Percentiles rank a stretch among this genome's conserved stretches.
Evolutionary conservation across 108 stramenopile genomes (phyloP).

Genomic region (Fragilaria radians): DNA sequence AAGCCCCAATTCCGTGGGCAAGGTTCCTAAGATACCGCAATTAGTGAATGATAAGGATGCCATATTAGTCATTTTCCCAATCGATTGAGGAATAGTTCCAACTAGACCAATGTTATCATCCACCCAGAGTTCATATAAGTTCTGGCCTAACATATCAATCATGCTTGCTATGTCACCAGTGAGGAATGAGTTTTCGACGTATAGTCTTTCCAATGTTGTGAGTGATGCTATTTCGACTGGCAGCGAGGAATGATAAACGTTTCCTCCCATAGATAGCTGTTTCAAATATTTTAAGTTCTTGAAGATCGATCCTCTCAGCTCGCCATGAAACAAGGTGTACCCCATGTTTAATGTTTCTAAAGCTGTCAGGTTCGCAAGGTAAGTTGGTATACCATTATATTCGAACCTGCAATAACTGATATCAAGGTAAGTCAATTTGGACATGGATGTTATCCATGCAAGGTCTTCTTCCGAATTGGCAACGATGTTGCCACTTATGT

Average conservation of each 20-base stretch:
- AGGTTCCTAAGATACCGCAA: not conserved
- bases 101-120: constrained; percentile 26
- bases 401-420: not conserved
- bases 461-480: constrained; percentile 12
- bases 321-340: not conserved
- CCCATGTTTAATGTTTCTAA: not conserved
- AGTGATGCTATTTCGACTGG: constrained; percentile 18
- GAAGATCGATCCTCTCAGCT: not conserved
- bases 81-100: constrained; percentile 7
- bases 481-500: not conserved
- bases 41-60: not conserved
- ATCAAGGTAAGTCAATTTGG: constrained; percentile 5
- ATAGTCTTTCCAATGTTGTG: constrained; percentile 30
- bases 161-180: constrained; percentile 27
- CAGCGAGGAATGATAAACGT: constrained; percentile 13
- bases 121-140: constrained; percentile 20
- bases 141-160: constrained; percentile 12
- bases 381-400: constrained; percentile 10
- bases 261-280: constrained; percentile 29
- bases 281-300: constrained; percentile 11
- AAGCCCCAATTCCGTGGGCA: constrained; percentile 2
- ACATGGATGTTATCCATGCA: constrained; percentile 12
- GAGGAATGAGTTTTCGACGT: constrained; percentile 24
- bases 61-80: constrained; percentile 5
- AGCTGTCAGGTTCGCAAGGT: not conserved